Percentiles rank a stretch among this genome's conserved stretches.
phyloP scores from a whole-genome alignment of 306 rosid species.

The Inga laurina region DNA sequence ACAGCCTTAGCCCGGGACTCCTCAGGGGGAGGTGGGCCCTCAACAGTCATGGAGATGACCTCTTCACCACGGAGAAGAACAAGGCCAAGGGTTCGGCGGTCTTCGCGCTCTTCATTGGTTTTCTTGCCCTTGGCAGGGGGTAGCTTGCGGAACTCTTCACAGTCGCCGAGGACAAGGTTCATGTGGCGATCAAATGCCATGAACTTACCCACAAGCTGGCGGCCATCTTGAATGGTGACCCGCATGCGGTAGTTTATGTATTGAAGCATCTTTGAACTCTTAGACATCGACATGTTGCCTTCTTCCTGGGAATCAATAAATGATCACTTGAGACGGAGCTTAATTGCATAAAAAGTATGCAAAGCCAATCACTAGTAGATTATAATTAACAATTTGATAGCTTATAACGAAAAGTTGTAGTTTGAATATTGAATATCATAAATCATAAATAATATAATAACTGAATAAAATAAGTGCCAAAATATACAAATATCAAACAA shows the following conservation, averaged over 20 bases:
- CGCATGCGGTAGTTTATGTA: slow-evolving; percentile 93
- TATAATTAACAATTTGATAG: background rate
- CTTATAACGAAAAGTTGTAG: background rate
- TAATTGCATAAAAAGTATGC: background rate
- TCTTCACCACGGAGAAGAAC: slow-evolving; percentile 98
- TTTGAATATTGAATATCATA: background rate
- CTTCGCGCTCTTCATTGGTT: slow-evolving; percentile 72
- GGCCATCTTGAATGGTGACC: slow-evolving; percentile 95
- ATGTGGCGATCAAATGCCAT: slow-evolving; percentile 99
- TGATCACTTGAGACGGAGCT: background rate
- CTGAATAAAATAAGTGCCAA: background rate
- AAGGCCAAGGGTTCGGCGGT: slow-evolving; percentile 94
- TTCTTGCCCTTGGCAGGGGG: slow-evolving; percentile 90
- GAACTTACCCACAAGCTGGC: slow-evolving; percentile 94
- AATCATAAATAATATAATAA: too few relatives aligned
- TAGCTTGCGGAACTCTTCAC: slow-evolving; percentile 97
- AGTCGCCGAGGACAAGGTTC: slow-evolving; percentile 97
- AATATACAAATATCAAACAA: too few relatives aligned
- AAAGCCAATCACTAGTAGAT: background rate
- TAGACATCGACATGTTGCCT: slow-evolving; percentile 94
- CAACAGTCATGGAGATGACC: slow-evolving; percentile 98
- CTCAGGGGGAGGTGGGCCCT: slow-evolving; percentile 95
- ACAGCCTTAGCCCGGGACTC: slow-evolving; percentile 93
- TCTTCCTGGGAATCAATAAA: background rate
- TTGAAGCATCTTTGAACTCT: slow-evolving; percentile 99